Percentiles rank a stretch among this genome's conserved stretches.
Conservation (phyloP, 208 protist genomes). For the Leishmania mexicana region DNA sequence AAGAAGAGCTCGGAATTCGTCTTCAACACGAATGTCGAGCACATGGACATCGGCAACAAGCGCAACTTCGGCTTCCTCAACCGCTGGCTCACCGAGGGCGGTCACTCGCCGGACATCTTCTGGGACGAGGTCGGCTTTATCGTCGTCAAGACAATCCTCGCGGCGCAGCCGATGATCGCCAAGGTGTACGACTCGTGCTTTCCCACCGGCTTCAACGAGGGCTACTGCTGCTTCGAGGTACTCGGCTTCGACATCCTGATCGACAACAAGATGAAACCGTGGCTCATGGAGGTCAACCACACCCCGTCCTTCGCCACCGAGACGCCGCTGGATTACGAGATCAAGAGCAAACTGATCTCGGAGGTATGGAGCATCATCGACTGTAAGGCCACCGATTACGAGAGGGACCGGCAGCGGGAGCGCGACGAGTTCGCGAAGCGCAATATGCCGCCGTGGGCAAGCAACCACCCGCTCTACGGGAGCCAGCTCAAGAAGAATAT, state of each 20-base stretch:
- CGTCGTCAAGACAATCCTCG: conserved; percentile 93
- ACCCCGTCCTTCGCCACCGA: conserved; percentile 94
- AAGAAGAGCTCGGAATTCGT: conserved; percentile 93
- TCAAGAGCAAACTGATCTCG: conserved; percentile 90
- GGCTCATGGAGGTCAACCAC: conserved; percentile 98
- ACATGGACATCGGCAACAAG: conserved; percentile 90
- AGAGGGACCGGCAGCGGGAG: conserved; percentile 63
- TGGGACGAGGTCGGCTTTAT: conserved; percentile 80
- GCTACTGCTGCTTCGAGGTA: conserved; percentile 96
- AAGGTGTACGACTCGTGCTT: conserved; percentile 94
- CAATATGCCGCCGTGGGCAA: conserved; percentile 70
- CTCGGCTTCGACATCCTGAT: conserved; percentile 97
- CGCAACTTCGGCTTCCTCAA: conserved; percentile 93
- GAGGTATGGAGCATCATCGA: conserved; percentile 92
- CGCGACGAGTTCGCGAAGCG: conserved; percentile 77
- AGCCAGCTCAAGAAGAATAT: conserved; percentile 21
- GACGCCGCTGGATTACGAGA: conserved; percentile 91
- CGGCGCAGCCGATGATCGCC: conserved; percentile 90
- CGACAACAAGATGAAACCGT: conserved; percentile 92
- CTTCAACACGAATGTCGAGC: conserved; percentile 81
- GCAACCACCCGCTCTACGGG: conserved; percentile 45
- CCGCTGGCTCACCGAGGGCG: conserved; percentile 68
- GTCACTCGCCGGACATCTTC: conserved; percentile 60
- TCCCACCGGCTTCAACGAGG: conserved; percentile 83
- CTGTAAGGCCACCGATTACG: conserved; percentile 70